A percentile compares a stretch with the other conserved stretches of the same genome.
phyloP scores from a whole-genome alignment of 805 yeast genomes.

The Suhomyces tanzawaensis region DNA sequence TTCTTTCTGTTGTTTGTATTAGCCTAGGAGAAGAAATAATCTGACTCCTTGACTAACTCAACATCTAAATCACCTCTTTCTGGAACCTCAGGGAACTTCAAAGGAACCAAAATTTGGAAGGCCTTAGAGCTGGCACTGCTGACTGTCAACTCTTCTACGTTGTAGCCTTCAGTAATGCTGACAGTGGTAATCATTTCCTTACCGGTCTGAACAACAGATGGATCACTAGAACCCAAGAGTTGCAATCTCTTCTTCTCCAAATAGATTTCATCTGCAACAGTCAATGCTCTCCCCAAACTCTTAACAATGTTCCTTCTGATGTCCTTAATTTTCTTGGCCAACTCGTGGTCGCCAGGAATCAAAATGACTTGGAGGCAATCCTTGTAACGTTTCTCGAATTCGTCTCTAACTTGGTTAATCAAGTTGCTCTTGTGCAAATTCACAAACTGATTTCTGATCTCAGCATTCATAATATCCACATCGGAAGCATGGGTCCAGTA shows the following conservation, averaged over 20 bases:
- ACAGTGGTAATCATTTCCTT: conserved; percentile 65
- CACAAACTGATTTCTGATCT: conserved; percentile 77
- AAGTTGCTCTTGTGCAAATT: conserved; percentile 72
- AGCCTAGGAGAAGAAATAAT: conserved; percentile 65
- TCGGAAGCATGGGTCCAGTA: conserved; percentile 97
- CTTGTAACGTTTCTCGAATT: conserved; percentile 76
- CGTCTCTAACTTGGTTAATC: conserved; percentile 66
- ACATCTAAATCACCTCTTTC: conserved; percentile 84
- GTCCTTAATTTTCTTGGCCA: conserved; percentile 48
- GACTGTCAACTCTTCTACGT: conserved; percentile 23
- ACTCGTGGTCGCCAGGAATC: conserved; percentile 50
- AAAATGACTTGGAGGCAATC: conserved; percentile 62
- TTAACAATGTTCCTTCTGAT: conserved; percentile 49
- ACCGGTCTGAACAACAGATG: conserved; percentile 49
- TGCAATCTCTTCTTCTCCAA: conserved; percentile 64
- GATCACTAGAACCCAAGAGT: conserved; percentile 51
- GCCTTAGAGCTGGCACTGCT: conserved; percentile 22
- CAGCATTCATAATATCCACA: conserved; percentile 65
- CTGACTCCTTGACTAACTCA: conserved; percentile 62
- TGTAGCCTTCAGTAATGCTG: conserved; percentile 46
- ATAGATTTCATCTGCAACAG: conserved; percentile 69
- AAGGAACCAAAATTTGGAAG: conserved; percentile 58
- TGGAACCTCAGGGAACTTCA: conserved; percentile 71
- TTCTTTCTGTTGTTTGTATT: too few species aligned
- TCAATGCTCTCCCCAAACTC: conserved; percentile 52